A percentile compares a stretch with the other conserved stretches of the same genome.
phyloP scores from a whole-genome alignment of 352 stramenopile genomes.

The Phytophthora syringae region DNA sequence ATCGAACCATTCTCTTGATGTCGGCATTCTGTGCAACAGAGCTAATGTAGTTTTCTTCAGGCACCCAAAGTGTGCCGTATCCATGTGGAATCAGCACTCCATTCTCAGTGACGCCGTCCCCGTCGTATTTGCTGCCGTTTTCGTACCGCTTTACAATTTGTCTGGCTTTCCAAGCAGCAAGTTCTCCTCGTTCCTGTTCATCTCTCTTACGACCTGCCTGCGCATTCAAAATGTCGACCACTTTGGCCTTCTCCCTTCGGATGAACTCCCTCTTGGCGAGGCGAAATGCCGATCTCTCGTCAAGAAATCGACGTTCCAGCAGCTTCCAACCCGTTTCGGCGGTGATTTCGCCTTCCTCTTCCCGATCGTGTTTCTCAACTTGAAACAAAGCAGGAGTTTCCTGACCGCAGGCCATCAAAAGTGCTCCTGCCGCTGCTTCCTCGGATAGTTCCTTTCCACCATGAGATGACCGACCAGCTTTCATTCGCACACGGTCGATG shows the following conservation, averaged over 20 bases:
- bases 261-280: conserved; percentile 56
- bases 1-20: conserved; percentile 54
- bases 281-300: conserved; percentile 57
- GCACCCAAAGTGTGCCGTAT: conserved; percentile 64
- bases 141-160: conserved; percentile 72
- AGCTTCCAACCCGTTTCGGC: conserved; percentile 26
- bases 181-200: conserved; percentile 36
- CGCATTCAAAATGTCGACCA: conserved; percentile 39
- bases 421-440: conserved; percentile 54
- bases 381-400: conserved; percentile 52
- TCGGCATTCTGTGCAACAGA: conserved; percentile 30
- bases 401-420: conserved; percentile 56
- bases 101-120: conserved; percentile 53
- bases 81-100: conserved; percentile 60
- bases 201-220: conserved; percentile 39
- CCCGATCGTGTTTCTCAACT: conserved; percentile 43
- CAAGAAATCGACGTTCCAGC: conserved; percentile 48
- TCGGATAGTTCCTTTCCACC: conserved; percentile 30
- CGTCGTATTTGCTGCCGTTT: conserved; percentile 76
- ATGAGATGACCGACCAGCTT: conserved; percentile 29
- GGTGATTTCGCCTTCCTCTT: not conserved
- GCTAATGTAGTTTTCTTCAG: conserved; percentile 36
- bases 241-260: conserved; percentile 46
- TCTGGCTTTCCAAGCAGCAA: conserved; percentile 46
- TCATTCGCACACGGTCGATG: conserved; percentile 56